phyloP scores from a whole-genome alignment of 805 yeast species.

The Candida namnaoensis region DNA sequence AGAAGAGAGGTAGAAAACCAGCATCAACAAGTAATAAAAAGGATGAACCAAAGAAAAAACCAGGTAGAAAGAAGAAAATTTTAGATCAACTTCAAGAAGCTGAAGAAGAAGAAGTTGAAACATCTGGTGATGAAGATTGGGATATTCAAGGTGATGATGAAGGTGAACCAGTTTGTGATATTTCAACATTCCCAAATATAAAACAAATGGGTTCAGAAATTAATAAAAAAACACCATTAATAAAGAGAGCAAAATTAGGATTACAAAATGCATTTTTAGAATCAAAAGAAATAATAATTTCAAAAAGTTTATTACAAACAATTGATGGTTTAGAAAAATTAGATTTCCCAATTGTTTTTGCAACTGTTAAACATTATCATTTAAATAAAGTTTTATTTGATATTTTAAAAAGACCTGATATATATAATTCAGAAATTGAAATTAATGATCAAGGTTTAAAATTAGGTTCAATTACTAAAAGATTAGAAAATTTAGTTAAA shows the following conservation, averaged over 20 bases:
- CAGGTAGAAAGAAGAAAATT: constrained; percentile 2
- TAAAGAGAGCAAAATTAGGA: constrained; percentile 21
- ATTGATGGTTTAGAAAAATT: neutral
- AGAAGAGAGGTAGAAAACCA: constrained; percentile 4
- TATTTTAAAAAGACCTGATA: constrained; percentile 28
- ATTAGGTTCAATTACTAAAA: constrained; percentile 6
- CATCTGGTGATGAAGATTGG: constrained; percentile 19
- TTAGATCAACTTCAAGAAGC: constrained; percentile 1
- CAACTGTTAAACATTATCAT: constrained; percentile 19
- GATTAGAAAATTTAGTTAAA: constrained; percentile 8
- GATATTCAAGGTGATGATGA: constrained; percentile 7
- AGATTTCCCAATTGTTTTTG: neutral
- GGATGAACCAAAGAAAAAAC: constrained; percentile 3
- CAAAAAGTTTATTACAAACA: neutral
- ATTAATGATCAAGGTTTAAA: constrained; percentile 4
- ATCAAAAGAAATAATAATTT: constrained; percentile 4
- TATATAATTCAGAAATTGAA: constrained; percentile 1
- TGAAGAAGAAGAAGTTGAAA: constrained; percentile 11
- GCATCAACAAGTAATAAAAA: constrained; percentile 6
- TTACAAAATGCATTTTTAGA: constrained; percentile 11
- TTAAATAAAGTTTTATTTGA: constrained; percentile 22
- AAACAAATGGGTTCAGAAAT: constrained; percentile 6
- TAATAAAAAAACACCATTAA: constrained; percentile 10
- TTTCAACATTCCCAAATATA: constrained; percentile 6
- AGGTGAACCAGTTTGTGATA: constrained; percentile 10